phyloP scores from a whole-genome alignment of 192 early-diverging fungal genomes.

The Helicostylum pulchrum region DNA sequence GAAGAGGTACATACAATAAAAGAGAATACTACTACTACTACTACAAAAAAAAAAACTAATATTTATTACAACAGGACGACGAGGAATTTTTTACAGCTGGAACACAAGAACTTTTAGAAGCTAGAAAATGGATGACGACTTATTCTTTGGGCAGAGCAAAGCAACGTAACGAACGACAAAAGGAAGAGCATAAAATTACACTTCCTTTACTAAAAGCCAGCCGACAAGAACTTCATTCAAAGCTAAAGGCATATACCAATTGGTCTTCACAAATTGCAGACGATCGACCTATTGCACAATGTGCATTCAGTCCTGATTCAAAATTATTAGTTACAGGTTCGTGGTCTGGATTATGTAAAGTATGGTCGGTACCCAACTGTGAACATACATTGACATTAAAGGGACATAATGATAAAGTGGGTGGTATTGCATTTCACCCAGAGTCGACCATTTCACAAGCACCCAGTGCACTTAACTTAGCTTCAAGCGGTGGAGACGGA shows the following conservation, averaged over 20 bases:
- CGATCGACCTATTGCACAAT: slow-evolving; percentile 77
- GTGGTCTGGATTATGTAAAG: slow-evolving; percentile 80
- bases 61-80: slow-evolving; percentile 21
- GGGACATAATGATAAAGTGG: slow-evolving; percentile 88
- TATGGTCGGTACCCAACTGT: slow-evolving; percentile 84
- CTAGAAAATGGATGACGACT: slow-evolving; percentile 64
- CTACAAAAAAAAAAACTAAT: too few relatives aligned
- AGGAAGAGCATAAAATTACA: slow-evolving; percentile 61
- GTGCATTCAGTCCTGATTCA: slow-evolving; percentile 79
- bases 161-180: slow-evolving; percentile 60
- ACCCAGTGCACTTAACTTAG: slow-evolving; percentile 67
- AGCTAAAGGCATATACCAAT: slow-evolving; percentile 59
- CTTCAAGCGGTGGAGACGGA: slow-evolving; percentile 79
- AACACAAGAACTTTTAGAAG: slow-evolving; percentile 60
- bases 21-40: slow-evolving; percentile 32
- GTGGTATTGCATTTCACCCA: slow-evolving; percentile 89
- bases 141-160: slow-evolving; percentile 74
- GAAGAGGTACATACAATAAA: slow-evolving; percentile 44
- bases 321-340: slow-evolving; percentile 73
- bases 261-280: slow-evolving; percentile 86
- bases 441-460: slow-evolving; percentile 60
- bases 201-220: slow-evolving; percentile 64
- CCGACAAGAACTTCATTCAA: slow-evolving; percentile 69
- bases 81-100: slow-evolving; percentile 88
- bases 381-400: slow-evolving; percentile 39